These are phyloP conservation scores for Vitis hybrid DNA, from an alignment of 177 flowering plant species.

Conservation along the genomic window DNA sequence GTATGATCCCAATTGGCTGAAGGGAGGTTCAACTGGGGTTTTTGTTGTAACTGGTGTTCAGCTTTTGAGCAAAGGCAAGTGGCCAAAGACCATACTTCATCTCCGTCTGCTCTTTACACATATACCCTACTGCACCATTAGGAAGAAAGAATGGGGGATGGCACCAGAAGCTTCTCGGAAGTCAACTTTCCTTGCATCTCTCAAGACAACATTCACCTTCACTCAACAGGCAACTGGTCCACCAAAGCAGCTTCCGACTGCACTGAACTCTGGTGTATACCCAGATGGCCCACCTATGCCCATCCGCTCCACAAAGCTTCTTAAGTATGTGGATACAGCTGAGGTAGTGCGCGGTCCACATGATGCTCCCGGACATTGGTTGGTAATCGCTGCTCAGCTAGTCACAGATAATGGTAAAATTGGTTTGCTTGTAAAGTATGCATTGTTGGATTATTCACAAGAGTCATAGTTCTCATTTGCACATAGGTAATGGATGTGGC, in stretches of 20 bases:
- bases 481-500: background rate
- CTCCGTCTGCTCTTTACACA: slow-evolving; percentile 69
- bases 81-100: slow-evolving; percentile 77
- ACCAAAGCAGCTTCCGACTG: slow-evolving; percentile 55
- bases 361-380: slow-evolving; percentile 86
- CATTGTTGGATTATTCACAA: slow-evolving; percentile 54
- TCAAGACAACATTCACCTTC: slow-evolving; percentile 77
- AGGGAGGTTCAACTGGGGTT: slow-evolving; percentile 41
- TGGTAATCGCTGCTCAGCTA: slow-evolving; percentile 77
- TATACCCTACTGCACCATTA: slow-evolving; percentile 60
- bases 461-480: slow-evolving; percentile 1
- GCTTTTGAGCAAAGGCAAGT: slow-evolving; percentile 61
- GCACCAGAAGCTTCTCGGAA: slow-evolving; percentile 57
- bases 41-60: slow-evolving; percentile 88
- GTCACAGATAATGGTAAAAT: slow-evolving; percentile 70
- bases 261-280: slow-evolving; percentile 76
- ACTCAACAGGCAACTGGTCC: slow-evolving; percentile 34
- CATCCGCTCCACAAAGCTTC: slow-evolving; percentile 51
- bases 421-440: slow-evolving; percentile 77
- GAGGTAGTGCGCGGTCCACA: slow-evolving; percentile 80
- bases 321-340: slow-evolving; percentile 57
- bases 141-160: slow-evolving; percentile 68
- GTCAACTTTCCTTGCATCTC: slow-evolving; percentile 57
- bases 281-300: slow-evolving; percentile 83
- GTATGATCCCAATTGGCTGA: slow-evolving; percentile 68